Base-by-base conservation (phyloP, 768 basidiomycete genomes). In the Baorangia bicolor region DNA sequence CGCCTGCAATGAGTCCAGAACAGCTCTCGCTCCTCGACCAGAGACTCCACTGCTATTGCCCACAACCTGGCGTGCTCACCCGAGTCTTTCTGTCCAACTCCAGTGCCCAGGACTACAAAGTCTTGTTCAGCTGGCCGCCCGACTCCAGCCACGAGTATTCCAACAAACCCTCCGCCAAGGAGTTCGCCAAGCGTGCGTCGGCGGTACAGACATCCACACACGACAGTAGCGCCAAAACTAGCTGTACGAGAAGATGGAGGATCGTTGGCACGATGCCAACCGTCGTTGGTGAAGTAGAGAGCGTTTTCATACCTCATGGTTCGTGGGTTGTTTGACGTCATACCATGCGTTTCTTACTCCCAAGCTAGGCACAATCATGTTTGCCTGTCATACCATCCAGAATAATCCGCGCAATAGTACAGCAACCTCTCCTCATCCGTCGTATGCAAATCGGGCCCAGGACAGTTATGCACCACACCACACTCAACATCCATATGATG, bases 271-370 rank as follows among this genome's bases (percentile, higher is more conserved):
- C 75, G 62, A 82, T 88, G 79, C 76, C 79, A 66, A 79, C 81
- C 35, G 78, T 81, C 55, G 77, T 76, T 47, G 80, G 79, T 55
- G 82, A 86, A 71, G 88, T 92, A 28, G 90, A 92, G 69, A 92
- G 89, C 73, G 87, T 93, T 59, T 93, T 90, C 73, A 91, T 92
- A 72, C 91, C 92, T 69, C 90, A 94, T 82, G 91, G 91, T 88
- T 69, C 64, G 83, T 64, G 64, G 46, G 56, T 68, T 51, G 59
- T 72, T 66, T 71, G 71, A 71, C 68, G 71, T 72, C 72, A 71
- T 58, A 44, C 64, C 69, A 71, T 68, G 69, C 51, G 63, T 62
- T 70, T 59, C 63, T 63, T 43, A 60, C 57, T 51, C 40, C 45
- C 27, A 28, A 18, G 23, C 25, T 64, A 74, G 73, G 73, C 45